Evolutionary conservation across 306 rosid genomes (phyloP).

Genomic region (Prinsepia uniflora): DNA sequence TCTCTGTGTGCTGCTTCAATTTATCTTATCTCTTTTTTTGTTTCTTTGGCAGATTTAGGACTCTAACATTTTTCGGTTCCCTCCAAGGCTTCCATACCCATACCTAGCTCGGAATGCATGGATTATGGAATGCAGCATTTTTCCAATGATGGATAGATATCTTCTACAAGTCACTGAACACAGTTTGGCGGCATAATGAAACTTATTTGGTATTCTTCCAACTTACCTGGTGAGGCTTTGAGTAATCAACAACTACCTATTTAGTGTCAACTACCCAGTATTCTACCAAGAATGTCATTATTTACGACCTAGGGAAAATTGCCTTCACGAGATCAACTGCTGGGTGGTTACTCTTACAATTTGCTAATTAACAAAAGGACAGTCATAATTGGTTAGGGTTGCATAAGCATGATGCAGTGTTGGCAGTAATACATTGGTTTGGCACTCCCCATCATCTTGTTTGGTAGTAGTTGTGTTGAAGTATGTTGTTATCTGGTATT

Average conservation of each 20-base stretch:
- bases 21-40: conserved; percentile 3
- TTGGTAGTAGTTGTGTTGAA: conserved; percentile 17
- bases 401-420: conserved; percentile 29
- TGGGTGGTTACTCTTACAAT: background rate
- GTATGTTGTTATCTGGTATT: conserved; percentile 5
- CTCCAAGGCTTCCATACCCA: conserved; percentile 26
- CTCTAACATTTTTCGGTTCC: conserved; percentile 35
- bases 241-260: conserved; percentile 36
- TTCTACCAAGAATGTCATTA: conserved; percentile 35
- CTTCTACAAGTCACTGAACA: conserved; percentile 22
- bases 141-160: conserved; percentile 15
- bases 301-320: conserved; percentile 26
- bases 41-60: conserved; percentile 44
- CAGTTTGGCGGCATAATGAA: conserved; percentile 25
- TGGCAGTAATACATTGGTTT: conserved; percentile 30
- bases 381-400: conserved; percentile 12
- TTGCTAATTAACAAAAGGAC: background rate
- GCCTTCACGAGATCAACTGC: background rate
- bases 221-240: conserved; percentile 29
- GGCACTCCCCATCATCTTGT: conserved; percentile 19
- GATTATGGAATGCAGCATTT: conserved; percentile 34
- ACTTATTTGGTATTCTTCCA: conserved; percentile 14
- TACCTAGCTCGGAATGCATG: conserved; percentile 29
- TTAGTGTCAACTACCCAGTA: conserved; percentile 37
- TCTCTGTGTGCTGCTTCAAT: background rate